Evolutionary conservation across 441 rosid species (phyloP).

Genomic region (Pelargonium myrrhifolium): DNA sequence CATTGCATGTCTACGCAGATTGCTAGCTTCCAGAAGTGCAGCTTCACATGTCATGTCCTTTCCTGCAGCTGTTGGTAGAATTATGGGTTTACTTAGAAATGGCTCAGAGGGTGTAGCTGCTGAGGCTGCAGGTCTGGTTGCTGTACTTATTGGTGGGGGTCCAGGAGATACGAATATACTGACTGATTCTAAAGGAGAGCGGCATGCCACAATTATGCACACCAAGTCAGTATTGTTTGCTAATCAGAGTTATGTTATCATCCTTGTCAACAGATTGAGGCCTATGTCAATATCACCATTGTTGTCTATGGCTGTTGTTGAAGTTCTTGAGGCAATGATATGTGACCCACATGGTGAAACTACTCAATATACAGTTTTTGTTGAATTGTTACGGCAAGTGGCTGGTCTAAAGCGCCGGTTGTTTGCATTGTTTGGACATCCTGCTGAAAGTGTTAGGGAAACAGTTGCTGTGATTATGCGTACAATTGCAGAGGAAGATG

Average conservation of each 20-base stretch:
- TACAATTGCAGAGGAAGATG: slow-evolving; percentile 99
- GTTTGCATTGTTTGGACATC: slow-evolving; percentile 97
- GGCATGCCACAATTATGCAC: slow-evolving; percentile 95
- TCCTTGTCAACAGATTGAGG: slow-evolving; percentile 86
- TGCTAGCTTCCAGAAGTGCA: slow-evolving; percentile 86
- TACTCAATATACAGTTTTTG: slow-evolving; percentile 93
- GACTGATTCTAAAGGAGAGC: slow-evolving; percentile 79
- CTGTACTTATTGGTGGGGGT: slow-evolving; percentile 85
- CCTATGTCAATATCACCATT: slow-evolving; percentile 95
- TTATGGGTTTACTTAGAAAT: slow-evolving; percentile 97
- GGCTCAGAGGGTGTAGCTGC: slow-evolving; percentile 97
- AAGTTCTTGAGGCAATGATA: slow-evolving; percentile 98
- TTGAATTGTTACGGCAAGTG: slow-evolving; percentile 91
- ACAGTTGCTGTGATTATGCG: slow-evolving; percentile 97
- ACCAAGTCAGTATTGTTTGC: slow-evolving; percentile 92
- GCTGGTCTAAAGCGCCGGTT: slow-evolving; percentile 95
- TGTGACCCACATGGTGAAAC: slow-evolving; percentile 99
- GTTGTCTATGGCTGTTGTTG: slow-evolving; percentile 95
- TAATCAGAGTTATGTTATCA: slow-evolving; percentile 59
- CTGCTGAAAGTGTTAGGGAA: slow-evolving; percentile 99
- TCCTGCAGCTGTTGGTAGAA: slow-evolving; percentile 99
- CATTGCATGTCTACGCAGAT: slow-evolving; percentile 90
- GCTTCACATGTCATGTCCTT: slow-evolving; percentile 97
- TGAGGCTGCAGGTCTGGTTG: slow-evolving; percentile 87
- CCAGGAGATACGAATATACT: slow-evolving; percentile 51